These are phyloP conservation scores for Isatis lusitanica DNA, from an alignment of 441 rosid species.

Conservation along the genomic window DNA sequence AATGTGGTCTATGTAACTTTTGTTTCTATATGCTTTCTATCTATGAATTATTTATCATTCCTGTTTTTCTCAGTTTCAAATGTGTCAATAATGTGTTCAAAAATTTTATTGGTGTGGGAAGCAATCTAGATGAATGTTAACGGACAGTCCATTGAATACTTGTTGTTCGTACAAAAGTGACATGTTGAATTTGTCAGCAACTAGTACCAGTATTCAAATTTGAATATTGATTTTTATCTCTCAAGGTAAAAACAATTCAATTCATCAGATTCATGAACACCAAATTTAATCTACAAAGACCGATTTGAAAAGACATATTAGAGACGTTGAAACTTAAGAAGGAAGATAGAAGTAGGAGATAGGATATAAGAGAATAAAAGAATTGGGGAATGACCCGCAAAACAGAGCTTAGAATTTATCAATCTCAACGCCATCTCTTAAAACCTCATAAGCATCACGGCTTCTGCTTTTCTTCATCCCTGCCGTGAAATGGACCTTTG, in stretches of 20 bases:
- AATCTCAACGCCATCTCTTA: constrained; percentile 60
- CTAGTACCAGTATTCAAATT: not conserved
- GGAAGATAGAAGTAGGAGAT: not conserved
- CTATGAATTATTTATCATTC: not conserved
- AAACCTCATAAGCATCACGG: constrained; percentile 63
- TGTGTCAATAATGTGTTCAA: not conserved
- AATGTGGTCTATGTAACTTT: not conserved
- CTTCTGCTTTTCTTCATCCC: constrained; percentile 88
- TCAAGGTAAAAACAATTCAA: not conserved
- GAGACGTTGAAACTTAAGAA: not conserved
- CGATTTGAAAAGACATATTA: not conserved
- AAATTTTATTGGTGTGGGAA: not conserved
- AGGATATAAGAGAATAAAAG: constrained; percentile 26
- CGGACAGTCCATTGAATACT: no score
- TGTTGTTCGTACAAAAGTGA: no score
- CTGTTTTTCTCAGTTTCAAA: not conserved
- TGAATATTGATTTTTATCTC: not conserved
- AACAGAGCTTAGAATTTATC: constrained; percentile 57
- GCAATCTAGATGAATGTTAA: no score
- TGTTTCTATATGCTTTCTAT: not conserved
- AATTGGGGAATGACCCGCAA: constrained; percentile 7
- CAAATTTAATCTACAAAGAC: not conserved
- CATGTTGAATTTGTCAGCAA: no score
- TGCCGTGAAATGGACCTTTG: constrained; percentile 88
- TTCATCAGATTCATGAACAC: constrained; percentile 19